Evolutionary conservation across 78 protist species (phyloP).

Genomic region (Dictyostelium brefeldianum): DNA sequence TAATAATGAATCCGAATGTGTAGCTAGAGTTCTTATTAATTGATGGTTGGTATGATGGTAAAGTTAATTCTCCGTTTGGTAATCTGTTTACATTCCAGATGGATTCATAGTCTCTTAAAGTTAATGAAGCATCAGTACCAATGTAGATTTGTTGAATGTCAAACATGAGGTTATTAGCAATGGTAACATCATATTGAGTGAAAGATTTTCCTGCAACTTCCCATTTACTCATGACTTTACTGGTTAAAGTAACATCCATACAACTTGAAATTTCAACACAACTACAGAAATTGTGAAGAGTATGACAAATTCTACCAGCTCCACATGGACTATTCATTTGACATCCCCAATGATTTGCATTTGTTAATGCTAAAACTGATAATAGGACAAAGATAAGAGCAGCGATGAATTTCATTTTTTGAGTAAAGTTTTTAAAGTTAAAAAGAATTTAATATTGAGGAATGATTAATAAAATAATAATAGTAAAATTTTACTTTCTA

Average conservation of each 20-base stretch:
- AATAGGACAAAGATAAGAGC: neutral
- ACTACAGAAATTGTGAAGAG: neutral
- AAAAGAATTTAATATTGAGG: no score
- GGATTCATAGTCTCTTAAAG: neutral
- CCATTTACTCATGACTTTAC: neutral
- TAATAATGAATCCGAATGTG: conserved; percentile 51
- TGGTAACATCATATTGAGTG: neutral
- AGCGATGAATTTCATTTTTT: neutral
- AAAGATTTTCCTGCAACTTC: neutral
- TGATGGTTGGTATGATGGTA: neutral
- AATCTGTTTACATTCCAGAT: conserved; percentile 35
- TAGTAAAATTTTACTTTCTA: no score
- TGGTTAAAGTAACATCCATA: neutral
- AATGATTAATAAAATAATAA: no score
- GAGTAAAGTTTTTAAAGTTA: no score
- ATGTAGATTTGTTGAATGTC: conserved; percentile 7
- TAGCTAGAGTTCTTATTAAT: neutral
- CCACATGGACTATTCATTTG: neutral
- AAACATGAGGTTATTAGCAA: neutral
- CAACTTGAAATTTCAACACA: neutral
- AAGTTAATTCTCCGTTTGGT: neutral
- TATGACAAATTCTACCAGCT: neutral
- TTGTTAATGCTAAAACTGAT: neutral
- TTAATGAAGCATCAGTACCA: neutral
- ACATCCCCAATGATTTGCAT: neutral